Conservation (phyloP, 2,329 filamentous ascomycete genomes). For the Aspergillus floridensis region DNA sequence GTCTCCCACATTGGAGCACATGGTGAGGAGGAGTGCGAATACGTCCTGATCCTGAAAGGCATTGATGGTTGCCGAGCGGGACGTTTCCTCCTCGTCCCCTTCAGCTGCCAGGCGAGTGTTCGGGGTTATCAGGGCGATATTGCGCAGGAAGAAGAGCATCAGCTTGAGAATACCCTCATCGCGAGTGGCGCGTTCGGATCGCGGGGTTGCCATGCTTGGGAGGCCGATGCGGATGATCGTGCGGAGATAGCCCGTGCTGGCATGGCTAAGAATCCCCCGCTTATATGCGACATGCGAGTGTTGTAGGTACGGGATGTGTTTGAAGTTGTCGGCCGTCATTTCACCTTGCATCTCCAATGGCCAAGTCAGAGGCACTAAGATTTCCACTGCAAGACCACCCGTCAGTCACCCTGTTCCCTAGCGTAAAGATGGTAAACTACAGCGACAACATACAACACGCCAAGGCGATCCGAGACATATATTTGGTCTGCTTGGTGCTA, state of each 20-base stretch:
- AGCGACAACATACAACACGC: constrained; percentile 60
- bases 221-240: constrained; percentile 77
- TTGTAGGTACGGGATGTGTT: constrained; percentile 85
- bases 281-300: constrained; percentile 89
- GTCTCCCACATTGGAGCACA: constrained; percentile 89
- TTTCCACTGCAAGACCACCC: constrained; percentile 58
- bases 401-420: constrained; percentile 19
- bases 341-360: constrained; percentile 77
- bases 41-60: constrained; percentile 89
- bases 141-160: constrained; percentile 82
- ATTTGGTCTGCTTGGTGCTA: constrained; percentile 66
- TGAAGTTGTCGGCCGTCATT: constrained; percentile 89
- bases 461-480: constrained; percentile 75
- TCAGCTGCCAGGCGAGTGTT: constrained; percentile 71
- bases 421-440: not conserved
- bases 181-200: constrained; percentile 70
- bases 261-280: constrained; percentile 78
- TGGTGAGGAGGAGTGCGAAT: constrained; percentile 76
- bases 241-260: constrained; percentile 72
- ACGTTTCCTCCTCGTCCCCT: constrained; percentile 86
- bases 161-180: constrained; percentile 93
- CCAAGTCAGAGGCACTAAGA: constrained; percentile 92
- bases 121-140: constrained; percentile 79
- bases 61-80: constrained; percentile 81
- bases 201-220: constrained; percentile 77